Base-by-base conservation (phyloP, 805 yeast species). In the Myxozyma vanderwaltii region DNA sequence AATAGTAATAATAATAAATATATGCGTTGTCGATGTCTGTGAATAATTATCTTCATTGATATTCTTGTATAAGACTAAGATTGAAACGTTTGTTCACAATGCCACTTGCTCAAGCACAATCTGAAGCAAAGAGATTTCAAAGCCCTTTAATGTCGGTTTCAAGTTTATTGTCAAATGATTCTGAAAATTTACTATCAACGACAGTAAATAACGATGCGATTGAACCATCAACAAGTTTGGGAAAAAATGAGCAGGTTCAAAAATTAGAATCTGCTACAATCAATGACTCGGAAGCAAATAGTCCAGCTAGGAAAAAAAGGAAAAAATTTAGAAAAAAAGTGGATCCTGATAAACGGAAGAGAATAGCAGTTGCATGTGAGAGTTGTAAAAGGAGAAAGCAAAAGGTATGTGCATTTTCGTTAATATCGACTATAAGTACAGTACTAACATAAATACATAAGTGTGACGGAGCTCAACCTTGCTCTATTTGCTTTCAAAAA, bases 281-380 rank as follows among this genome's bases (percentile, higher is more conserved):
- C n/a, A n/a, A n/a, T n/a, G n/a, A n/a, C n/a, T n/a, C n/a, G n/a
- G n/a, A n/a, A n/a, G n/a, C n/a, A n/a, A n/a, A n/a, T n/a, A n/a
- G n/a, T n/a, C n/a, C n/a, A n/a, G n/a, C n/a, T n/a, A n/a, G 33
- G 21, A 51, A 51, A 31, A 51, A 51, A 33, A 24, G 56, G 44
- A 51, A 51, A 23, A 51, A 51, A 51, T 21, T 35, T 3, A 33
- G 56, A 36, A 51, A 51, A 26, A 43, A 51, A 24, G 65, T 62
- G 17, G 67, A 63, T 58, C 66, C 65, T n/a, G 44, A 67, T 61
- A 54, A 62, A 17, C 57, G 78, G 23, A 76, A 77, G 66, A 76
- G 79, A 60, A 79, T 77, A 17, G 76, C 81, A 1, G 71, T 74
- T 59, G 82, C 82, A 5, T 79, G 82, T 58, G 81, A 79, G 56